Evolutionary conservation across 2,329 filamentous ascomycete genomes (phyloP).

Genomic region (Colletotrichum phormii): DNA sequence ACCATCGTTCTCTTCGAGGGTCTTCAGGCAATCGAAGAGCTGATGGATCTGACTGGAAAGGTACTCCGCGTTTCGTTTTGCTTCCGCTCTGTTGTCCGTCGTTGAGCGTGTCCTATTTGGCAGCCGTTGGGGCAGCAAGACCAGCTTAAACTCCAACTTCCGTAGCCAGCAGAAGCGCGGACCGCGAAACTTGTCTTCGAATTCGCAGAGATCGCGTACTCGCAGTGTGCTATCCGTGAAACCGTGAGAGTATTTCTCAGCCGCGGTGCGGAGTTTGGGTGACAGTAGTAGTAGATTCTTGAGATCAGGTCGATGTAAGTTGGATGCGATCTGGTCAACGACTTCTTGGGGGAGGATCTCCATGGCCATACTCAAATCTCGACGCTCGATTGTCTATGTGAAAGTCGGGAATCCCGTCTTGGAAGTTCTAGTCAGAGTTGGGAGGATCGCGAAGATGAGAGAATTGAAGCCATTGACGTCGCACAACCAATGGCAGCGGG

Average conservation of each 20-base stretch:
- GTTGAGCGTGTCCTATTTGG: neutral
- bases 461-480: neutral
- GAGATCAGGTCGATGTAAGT: neutral
- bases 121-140: neutral
- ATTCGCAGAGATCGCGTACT: neutral
- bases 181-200: neutral
- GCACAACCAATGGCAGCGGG: neutral
- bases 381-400: neutral
- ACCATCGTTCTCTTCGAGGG: neutral
- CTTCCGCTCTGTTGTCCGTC: neutral
- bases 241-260: slow-evolving; percentile 2
- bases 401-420: neutral
- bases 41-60: neutral
- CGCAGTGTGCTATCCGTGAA: neutral
- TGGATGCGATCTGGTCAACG: neutral
- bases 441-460: neutral
- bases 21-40: neutral
- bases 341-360: slow-evolving; percentile 1
- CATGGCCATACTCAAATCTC: neutral
- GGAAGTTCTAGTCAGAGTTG: neutral
- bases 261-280: neutral
- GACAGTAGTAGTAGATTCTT: neutral
- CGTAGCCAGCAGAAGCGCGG: neutral
- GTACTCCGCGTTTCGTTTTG: neutral
- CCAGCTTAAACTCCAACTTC: slow-evolving; percentile 1